A percentile compares a stretch with the other conserved stretches of the same genome.
Conservation (phyloP, 2,329 filamentous ascomycete genomes). For the Microcyclosporella mali region DNA sequence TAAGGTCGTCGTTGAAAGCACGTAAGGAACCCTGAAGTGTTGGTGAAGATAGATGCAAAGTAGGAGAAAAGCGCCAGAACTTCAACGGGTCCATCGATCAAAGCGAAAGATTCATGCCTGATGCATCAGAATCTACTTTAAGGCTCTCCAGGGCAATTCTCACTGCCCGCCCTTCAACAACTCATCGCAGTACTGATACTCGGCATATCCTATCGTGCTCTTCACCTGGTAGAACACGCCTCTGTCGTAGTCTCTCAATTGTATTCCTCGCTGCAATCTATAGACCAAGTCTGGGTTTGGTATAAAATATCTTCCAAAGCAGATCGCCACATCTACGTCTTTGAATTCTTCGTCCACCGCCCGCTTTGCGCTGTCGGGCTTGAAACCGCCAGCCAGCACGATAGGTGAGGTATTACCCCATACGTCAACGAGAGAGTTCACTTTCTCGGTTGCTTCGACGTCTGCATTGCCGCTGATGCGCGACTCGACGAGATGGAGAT, state of each 20-base stretch:
- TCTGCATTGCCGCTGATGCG: slow-evolving; percentile 44
- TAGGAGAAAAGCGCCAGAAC: no score
- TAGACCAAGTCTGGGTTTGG: slow-evolving; percentile 45
- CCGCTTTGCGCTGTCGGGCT: slow-evolving; percentile 32
- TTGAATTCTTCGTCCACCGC: slow-evolving; percentile 29
- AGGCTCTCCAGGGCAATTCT: no score
- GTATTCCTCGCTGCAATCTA: slow-evolving; percentile 38
- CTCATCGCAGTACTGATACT: slow-evolving; percentile 18
- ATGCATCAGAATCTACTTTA: no score
- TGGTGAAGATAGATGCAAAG: no score
- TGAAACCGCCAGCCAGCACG: slow-evolving; percentile 42
- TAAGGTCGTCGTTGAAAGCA: no score
- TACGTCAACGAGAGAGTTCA: slow-evolving; percentile 41
- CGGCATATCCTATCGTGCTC: slow-evolving; percentile 35
- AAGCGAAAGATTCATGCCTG: no score
- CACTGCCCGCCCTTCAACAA: slow-evolving; percentile 8
- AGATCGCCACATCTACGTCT: slow-evolving; percentile 38
- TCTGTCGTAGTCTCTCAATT: slow-evolving; percentile 39
- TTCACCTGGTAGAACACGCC: slow-evolving; percentile 40
- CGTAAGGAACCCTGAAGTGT: no score
- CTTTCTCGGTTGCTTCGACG: slow-evolving; percentile 27
- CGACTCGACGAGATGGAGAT: slow-evolving; percentile 56
- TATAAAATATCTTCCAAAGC: slow-evolving; percentile 46
- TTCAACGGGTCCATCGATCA: no score
- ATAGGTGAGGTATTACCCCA: slow-evolving; percentile 44